These are phyloP conservation scores for Coprinopsis marcescibilis DNA, from an alignment of 768 basidiomycete genomes.

Conservation along the genomic window DNA sequence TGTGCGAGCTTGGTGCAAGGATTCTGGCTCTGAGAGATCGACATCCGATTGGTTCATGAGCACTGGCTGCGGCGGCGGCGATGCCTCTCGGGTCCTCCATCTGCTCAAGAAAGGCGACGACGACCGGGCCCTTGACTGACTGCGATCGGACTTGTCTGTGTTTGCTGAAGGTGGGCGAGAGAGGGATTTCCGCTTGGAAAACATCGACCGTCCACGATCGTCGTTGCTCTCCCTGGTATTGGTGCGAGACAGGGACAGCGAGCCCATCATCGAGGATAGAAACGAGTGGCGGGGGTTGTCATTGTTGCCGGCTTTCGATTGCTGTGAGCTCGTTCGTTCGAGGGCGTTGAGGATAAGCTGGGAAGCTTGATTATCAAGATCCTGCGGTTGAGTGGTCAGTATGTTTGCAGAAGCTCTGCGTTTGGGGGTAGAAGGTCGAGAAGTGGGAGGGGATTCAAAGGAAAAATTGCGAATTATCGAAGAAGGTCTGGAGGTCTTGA, in stretches of 20 bases:
- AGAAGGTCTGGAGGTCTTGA: slow-evolving; percentile 6
- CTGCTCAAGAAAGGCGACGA: slow-evolving; percentile 80
- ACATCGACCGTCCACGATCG: slow-evolving; percentile 52
- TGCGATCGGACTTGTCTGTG: slow-evolving; percentile 30
- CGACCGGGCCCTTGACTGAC: slow-evolving; percentile 59
- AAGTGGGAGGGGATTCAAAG: slow-evolving; percentile 23
- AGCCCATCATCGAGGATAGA: slow-evolving; percentile 57
- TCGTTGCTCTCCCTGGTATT: slow-evolving; percentile 37
- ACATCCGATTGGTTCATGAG: slow-evolving; percentile 57
- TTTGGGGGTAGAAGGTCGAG: slow-evolving; percentile 26
- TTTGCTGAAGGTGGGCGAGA: slow-evolving; percentile 41
- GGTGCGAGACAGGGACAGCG: slow-evolving; percentile 61
- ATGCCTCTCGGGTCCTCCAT: slow-evolving; percentile 52
- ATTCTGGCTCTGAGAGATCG: slow-evolving; percentile 52
- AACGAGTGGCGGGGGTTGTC: slow-evolving; percentile 39
- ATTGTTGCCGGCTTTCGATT: slow-evolving; percentile 32
- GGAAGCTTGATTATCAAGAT: slow-evolving; percentile 41
- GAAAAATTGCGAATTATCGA: slow-evolving; percentile 10
- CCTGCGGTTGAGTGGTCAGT: slow-evolving; percentile 31
- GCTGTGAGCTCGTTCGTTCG: slow-evolving; percentile 36
- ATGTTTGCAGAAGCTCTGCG: slow-evolving; percentile 27
- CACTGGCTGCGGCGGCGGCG: slow-evolving; percentile 51
- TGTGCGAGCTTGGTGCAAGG: slow-evolving; percentile 52
- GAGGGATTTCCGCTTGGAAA: slow-evolving; percentile 43
- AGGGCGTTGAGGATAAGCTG: slow-evolving; percentile 45